phyloP scores from a whole-genome alignment of 208 protist species.

The Acanthamoeba sp. region DNA sequence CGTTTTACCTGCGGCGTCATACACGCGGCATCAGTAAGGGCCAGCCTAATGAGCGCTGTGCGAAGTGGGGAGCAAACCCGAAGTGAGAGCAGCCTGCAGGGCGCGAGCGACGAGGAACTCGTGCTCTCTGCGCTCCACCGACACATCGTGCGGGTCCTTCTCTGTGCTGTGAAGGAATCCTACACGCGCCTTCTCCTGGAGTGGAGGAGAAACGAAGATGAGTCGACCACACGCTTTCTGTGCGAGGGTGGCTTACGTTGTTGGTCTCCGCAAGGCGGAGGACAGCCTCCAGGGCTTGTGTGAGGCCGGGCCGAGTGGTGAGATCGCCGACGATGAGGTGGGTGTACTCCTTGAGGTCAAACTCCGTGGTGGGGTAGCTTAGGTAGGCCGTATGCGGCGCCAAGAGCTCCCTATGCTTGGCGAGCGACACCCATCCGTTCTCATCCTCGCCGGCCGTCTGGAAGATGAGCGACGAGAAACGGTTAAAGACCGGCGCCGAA shows the following conservation, averaged over 20 bases:
- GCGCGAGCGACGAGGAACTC: slow-evolving; percentile 37
- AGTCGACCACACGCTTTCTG: not conserved
- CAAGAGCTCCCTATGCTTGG: slow-evolving; percentile 20
- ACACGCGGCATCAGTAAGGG: not conserved
- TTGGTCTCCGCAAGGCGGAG: not conserved
- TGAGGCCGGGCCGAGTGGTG: not conserved
- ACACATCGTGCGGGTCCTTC: not conserved
- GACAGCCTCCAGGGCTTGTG: slow-evolving; percentile 63
- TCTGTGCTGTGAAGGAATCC: slow-evolving; percentile 41
- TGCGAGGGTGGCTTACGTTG: not conserved
- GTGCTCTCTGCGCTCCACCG: not conserved
- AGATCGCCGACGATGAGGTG: slow-evolving; percentile 70
- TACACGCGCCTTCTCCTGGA: slow-evolving; percentile 15
- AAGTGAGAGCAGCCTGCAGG: not conserved
- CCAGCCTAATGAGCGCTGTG: not conserved
- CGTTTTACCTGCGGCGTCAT: not conserved
- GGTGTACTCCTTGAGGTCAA: slow-evolving; percentile 66
- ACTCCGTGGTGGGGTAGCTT: not conserved
- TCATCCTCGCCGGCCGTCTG: not conserved
- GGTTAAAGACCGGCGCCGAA: not conserved
- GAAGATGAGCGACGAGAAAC: slow-evolving; percentile 41
- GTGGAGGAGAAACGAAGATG: not conserved
- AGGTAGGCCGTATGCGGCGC: slow-evolving; percentile 47
- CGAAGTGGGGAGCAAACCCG: not conserved
- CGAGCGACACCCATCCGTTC: slow-evolving; percentile 15